Evolutionary conservation across 2,329 filamentous ascomycete species (phyloP).

Genomic region (Achaetomium macrosporum): DNA sequence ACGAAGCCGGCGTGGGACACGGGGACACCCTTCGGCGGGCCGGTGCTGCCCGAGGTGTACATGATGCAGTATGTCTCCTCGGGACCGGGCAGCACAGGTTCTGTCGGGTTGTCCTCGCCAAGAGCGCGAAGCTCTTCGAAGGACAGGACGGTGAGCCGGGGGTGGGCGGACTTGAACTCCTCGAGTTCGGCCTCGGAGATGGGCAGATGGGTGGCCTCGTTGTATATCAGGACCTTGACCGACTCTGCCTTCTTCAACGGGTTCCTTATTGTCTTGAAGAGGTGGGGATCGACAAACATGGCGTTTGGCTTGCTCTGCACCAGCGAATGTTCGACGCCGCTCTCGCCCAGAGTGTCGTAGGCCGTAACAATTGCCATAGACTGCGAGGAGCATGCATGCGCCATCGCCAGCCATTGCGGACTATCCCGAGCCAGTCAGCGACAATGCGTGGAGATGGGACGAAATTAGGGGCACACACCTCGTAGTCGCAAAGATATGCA

Average conservation of each 20-base stretch:
- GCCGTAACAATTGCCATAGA: slow-evolving; percentile 89
- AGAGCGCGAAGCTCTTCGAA: slow-evolving; percentile 50
- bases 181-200: slow-evolving; percentile 50
- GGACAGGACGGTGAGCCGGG: slow-evolving; percentile 48
- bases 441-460: neutral
- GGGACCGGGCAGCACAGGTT: slow-evolving; percentile 64
- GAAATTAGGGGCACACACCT: slow-evolving; percentile 44
- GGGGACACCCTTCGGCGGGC: slow-evolving; percentile 81
- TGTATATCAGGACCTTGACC: slow-evolving; percentile 58
- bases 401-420: slow-evolving; percentile 75
- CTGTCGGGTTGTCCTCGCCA: slow-evolving; percentile 61
- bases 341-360: slow-evolving; percentile 85
- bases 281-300: slow-evolving; percentile 82
- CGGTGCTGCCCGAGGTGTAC: slow-evolving; percentile 86
- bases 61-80: slow-evolving; percentile 78
- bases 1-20: slow-evolving; percentile 76
- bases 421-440: slow-evolving; percentile 37
- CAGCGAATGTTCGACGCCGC: slow-evolving; percentile 80
- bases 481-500: slow-evolving; percentile 82
- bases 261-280: slow-evolving; percentile 55
- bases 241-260: slow-evolving; percentile 52
- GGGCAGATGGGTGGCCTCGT: slow-evolving; percentile 46
- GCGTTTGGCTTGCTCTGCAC: slow-evolving; percentile 71
- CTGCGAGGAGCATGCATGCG: slow-evolving; percentile 73
- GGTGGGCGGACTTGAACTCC: slow-evolving; percentile 50